Percentiles rank a stretch among this genome's conserved stretches.
Conservation (phyloP, 2,329 filamentous ascomycete genomes). For the Phialophora verrucosa region DNA sequence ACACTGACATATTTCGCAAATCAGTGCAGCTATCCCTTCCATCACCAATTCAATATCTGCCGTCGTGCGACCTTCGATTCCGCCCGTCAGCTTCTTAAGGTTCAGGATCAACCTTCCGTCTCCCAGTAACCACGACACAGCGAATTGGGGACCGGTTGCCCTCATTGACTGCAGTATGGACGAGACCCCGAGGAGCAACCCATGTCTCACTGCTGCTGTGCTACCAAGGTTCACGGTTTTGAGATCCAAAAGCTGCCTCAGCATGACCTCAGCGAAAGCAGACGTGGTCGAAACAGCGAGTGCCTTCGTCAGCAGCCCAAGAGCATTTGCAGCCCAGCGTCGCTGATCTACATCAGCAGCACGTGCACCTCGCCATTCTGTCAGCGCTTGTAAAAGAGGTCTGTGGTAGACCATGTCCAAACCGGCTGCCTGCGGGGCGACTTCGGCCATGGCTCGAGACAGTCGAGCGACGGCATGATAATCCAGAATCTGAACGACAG, state of each 20-base stretch:
- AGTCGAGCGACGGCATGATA: slow-evolving; percentile 92
- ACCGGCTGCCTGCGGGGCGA: slow-evolving; percentile 71
- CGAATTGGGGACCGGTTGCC: background rate
- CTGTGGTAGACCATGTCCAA: slow-evolving; percentile 69
- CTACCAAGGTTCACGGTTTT: slow-evolving; percentile 48
- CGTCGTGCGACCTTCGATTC: slow-evolving; percentile 38
- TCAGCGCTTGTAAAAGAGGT: slow-evolving; percentile 71
- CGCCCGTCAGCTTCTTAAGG: slow-evolving; percentile 30
- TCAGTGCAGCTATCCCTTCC: slow-evolving; percentile 32
- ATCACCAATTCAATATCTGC: slow-evolving; percentile 41
- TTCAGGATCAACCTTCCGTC: slow-evolving; percentile 19
- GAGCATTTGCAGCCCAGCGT: slow-evolving; percentile 71
- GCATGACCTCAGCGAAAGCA: slow-evolving; percentile 29
- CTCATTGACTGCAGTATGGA: slow-evolving; percentile 46
- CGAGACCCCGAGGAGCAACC: slow-evolving; percentile 50
- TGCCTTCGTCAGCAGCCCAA: slow-evolving; percentile 59
- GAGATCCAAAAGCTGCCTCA: slow-evolving; percentile 44
- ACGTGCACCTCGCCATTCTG: slow-evolving; percentile 87
- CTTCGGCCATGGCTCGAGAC: slow-evolving; percentile 77
- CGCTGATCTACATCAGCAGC: slow-evolving; percentile 77
- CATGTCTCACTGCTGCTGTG: slow-evolving; percentile 52
- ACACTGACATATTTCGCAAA: slow-evolving; percentile 36
- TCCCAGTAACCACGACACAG: slow-evolving; percentile 17
- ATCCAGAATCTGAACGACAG: slow-evolving; percentile 86
- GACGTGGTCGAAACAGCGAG: slow-evolving; percentile 7